Conservation (phyloP, 768 basidiomycete genomes). For the Mrakia blollopis region DNA sequence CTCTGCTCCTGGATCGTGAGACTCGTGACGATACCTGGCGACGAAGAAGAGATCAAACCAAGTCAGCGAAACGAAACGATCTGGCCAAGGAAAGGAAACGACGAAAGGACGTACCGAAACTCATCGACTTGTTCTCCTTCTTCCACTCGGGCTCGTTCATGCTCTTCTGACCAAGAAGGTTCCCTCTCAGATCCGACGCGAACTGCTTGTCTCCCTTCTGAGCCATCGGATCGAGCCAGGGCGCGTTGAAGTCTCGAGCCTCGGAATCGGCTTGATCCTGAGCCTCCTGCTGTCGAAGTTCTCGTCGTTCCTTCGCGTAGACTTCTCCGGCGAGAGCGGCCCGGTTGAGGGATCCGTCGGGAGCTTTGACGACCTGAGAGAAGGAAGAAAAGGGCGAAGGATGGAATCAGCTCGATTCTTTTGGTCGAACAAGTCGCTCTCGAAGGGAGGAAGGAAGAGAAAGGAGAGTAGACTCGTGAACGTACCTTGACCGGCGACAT, state of each 20-base stretch:
- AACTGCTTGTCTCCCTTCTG: slow-evolving; percentile 78
- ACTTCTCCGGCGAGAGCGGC: slow-evolving; percentile 92
- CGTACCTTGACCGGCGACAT: slow-evolving; percentile 80
- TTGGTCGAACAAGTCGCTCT: background rate
- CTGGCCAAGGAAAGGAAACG: background rate
- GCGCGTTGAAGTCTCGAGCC: slow-evolving; percentile 86
- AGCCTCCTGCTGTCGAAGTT: slow-evolving; percentile 86
- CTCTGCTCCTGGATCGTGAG: slow-evolving; percentile 92
- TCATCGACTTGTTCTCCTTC: slow-evolving; percentile 84
- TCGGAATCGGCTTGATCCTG: slow-evolving; percentile 93
- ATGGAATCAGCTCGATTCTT: background rate
- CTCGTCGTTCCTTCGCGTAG: slow-evolving; percentile 88
- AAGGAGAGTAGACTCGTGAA: background rate
- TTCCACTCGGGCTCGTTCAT: slow-evolving; percentile 85
- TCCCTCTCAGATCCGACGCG: slow-evolving; percentile 76
- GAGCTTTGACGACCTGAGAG: slow-evolving; percentile 77
- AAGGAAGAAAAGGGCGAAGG: background rate
- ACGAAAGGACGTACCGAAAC: slow-evolving; percentile 57
- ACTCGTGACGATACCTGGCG: slow-evolving; percentile 62
- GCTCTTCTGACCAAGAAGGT: slow-evolving; percentile 71
- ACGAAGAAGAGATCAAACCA: background rate
- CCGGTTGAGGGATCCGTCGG: slow-evolving; percentile 92
- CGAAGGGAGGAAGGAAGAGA: background rate
- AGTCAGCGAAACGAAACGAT: background rate
- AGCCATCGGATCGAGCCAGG: slow-evolving; percentile 98